Percentiles rank a stretch among this genome's conserved stretches.
phyloP scores from a whole-genome alignment of 805 yeast genomes.

The Yarrowia keelungensis region DNA sequence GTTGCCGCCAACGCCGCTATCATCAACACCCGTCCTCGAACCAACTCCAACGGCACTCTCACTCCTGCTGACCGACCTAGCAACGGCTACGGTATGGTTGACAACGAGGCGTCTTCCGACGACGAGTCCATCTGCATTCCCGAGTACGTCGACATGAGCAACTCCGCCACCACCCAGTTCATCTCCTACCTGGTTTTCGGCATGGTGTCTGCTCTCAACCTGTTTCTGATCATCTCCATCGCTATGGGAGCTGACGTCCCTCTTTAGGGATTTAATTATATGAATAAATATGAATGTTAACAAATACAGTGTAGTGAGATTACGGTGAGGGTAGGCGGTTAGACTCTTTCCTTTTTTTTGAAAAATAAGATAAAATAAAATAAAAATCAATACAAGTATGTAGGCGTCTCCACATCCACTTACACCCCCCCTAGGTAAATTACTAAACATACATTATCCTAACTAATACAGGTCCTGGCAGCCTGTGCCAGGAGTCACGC shows the following conservation, averaged over 20 bases:
- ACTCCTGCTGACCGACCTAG: constrained; percentile 28
- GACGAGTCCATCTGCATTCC: constrained; percentile 47
- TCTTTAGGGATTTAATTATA: constrained; percentile 47
- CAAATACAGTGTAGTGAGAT: neutral
- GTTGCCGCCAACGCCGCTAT: constrained; percentile 44
- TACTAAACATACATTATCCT: constrained; percentile 37
- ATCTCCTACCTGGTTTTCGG: constrained; percentile 71
- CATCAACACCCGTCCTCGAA: constrained; percentile 11
- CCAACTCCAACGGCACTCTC: constrained; percentile 36
- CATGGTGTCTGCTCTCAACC: constrained; percentile 71
- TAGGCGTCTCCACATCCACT: no score
- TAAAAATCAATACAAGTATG: no score
- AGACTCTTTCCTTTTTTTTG: no score
- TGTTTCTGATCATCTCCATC: constrained; percentile 66
- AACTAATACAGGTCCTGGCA: constrained; percentile 36
- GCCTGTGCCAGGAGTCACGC: constrained; percentile 31
- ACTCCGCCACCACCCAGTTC: constrained; percentile 61
- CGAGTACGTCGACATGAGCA: constrained; percentile 68
- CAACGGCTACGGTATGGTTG: constrained; percentile 26
- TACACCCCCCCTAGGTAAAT: neutral
- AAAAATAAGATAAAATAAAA: no score
- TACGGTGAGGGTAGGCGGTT: neutral
- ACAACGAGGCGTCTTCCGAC: constrained; percentile 30
- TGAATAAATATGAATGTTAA: neutral
- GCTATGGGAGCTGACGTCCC: constrained; percentile 60